Evolutionary conservation across 192 early-diverging fungal genomes (phyloP).

Genomic region (Coemansia sp.): DNA sequence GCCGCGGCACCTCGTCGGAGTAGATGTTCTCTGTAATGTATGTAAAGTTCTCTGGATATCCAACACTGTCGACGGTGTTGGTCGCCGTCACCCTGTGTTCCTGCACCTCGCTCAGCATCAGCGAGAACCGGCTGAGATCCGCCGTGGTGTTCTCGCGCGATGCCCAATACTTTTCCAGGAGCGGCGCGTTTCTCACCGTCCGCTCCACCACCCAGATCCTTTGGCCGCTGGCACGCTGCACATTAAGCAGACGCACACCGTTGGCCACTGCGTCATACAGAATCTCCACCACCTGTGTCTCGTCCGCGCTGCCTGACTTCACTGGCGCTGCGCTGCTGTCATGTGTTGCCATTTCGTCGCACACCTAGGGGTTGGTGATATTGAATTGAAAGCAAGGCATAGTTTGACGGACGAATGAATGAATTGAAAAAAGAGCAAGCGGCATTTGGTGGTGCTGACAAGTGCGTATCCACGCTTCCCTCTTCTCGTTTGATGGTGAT

Average conservation of each 20-base stretch:
- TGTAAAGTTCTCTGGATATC: constrained; percentile 33
- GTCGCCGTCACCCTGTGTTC: constrained; percentile 22
- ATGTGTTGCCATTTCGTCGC: neutral
- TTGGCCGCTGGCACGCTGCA: constrained; percentile 27
- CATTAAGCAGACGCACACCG: constrained; percentile 23
- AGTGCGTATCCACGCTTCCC: no score
- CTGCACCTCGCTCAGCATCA: constrained; percentile 20
- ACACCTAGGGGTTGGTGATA: no score
- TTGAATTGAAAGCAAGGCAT: no score
- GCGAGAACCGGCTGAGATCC: constrained; percentile 36
- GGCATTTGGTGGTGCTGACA: no score
- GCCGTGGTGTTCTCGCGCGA: constrained; percentile 23
- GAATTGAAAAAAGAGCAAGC: no score
- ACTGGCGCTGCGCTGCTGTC: neutral
- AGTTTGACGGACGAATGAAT: no score
- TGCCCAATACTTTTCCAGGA: constrained; percentile 17
- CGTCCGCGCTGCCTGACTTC: neutral
- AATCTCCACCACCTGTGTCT: constrained; percentile 23
- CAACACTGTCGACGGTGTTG: constrained; percentile 44
- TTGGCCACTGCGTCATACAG: constrained; percentile 17
- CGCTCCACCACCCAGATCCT: constrained; percentile 21
- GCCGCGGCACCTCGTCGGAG: constrained; percentile 43
- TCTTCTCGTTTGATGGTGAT: no score
- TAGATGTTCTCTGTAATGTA: constrained; percentile 43
- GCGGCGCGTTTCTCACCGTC: constrained; percentile 11